Base-by-base conservation (phyloP, 1,284 basidiomycete genomes). In the Inonotus obliquus region DNA sequence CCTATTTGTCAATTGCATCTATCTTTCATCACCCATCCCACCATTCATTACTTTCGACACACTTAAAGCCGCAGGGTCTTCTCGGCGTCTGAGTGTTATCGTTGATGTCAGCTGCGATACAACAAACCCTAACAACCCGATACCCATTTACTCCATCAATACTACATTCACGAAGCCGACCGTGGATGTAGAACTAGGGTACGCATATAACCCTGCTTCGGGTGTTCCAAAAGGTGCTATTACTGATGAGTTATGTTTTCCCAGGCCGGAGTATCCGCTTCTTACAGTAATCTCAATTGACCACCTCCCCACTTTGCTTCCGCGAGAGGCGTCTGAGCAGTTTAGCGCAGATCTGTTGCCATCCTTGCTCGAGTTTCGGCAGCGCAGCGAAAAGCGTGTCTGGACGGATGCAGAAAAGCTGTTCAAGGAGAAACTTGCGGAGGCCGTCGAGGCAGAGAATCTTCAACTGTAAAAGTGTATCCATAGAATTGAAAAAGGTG, bases 41-140 rank as follows among this genome's bases (percentile, higher is more conserved):
- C 83, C 91, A 57, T 99, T 99, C 76, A 67, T 99, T 63, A 91
- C 90, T 11, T 74, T 75, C 44, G 87, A 94, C 53, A 85, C 85
- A 66, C 89, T 98, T 68, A 76, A 77, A 25, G 79, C 80, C 23
- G 93, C 91, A 11, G 95, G 95, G 25, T 74, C 77, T 58, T 67
- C 76, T 21, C 83, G 97, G 65, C 80, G 84, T 59, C 77, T 99
- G 63, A 82, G 86, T 38, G 87, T 96, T 48, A 87, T 99, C 55
- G 96, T 99, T 44, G 97, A 99, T 73, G 97, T 99, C 67, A 97
- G 94, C 74, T 99, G 97, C 78, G 97, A 99, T 76, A 99, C 97
- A 27, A 99, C 96, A 61, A 99, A 99, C 77, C 96, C 96, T 27
- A 92, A 92, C 84, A 99, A 99, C 77, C 97, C 97, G 0, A 90